Percentiles rank a stretch among this genome's conserved stretches.
These are phyloP conservation scores for Beauveria pseudobassiana DNA, from an alignment of 2,329 filamentous ascomycete species.

Conservation along the genomic window DNA sequence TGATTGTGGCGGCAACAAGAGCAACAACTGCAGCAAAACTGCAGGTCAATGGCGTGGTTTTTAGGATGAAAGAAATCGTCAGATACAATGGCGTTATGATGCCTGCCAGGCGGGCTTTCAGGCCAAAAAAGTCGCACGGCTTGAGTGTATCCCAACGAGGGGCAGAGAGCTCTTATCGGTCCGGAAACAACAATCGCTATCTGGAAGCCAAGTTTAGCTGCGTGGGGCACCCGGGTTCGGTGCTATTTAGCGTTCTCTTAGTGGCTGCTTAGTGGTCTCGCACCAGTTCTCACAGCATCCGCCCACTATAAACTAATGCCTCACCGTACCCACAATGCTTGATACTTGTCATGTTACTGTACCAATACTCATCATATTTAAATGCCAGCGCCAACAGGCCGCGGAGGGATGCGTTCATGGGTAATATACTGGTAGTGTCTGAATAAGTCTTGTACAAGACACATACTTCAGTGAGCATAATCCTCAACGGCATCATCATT, in stretches of 20 bases:
- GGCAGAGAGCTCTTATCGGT: conserved; percentile 9
- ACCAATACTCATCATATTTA: too few relatives aligned
- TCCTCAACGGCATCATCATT: not conserved
- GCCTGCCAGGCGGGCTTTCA: not conserved
- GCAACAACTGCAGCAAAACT: not conserved
- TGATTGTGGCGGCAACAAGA: not conserved
- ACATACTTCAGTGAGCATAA: not conserved
- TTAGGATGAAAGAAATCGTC: not conserved
- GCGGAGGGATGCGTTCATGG: too few relatives aligned
- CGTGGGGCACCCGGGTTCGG: not conserved
- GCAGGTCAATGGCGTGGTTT: not conserved
- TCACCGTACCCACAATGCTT: conserved; percentile 1
- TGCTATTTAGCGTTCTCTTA: not conserved
- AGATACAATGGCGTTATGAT: not conserved
- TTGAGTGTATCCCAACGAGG: not conserved
- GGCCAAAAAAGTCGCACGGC: not conserved
- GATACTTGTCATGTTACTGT: not conserved
- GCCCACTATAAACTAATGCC: conserved; percentile 6
- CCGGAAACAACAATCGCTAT: conserved; percentile 8
- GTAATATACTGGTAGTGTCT: too few relatives aligned
- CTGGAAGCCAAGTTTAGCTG: not conserved
- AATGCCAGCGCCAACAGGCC: too few relatives aligned
- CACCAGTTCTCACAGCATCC: not conserved
- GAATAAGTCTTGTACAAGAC: too few relatives aligned
- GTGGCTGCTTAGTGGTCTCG: not conserved